phyloP scores from a whole-genome alignment of 2,329 filamentous ascomycete species.

The Fusarium napiforme region DNA sequence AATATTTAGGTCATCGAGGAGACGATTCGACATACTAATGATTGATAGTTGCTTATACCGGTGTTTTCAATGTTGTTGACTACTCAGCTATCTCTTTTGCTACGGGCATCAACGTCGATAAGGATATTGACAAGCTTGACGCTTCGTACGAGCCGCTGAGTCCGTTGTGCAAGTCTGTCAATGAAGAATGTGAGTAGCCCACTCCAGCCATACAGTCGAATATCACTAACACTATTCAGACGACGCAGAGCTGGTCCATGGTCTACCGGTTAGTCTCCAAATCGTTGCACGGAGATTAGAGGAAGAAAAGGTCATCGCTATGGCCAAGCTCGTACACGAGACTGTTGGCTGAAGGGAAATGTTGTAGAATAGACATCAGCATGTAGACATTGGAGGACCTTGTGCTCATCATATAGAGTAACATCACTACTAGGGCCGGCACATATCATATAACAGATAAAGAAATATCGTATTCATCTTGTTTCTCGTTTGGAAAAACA shows the following conservation, averaged over 20 bases:
- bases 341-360: background rate
- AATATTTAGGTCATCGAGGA: conserved; percentile 12
- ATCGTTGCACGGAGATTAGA: conserved; percentile 56
- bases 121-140: conserved; percentile 50
- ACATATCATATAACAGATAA: conserved; percentile 21
- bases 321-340: conserved; percentile 27
- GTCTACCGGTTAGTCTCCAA: conserved; percentile 57
- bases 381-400: background rate
- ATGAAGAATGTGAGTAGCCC: conserved; percentile 56
- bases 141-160: conserved; percentile 50
- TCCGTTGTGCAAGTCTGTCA: conserved; percentile 51
- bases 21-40: background rate
- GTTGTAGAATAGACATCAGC: background rate
- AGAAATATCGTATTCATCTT: conserved; percentile 42
- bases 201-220: rapidly evolving
- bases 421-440: background rate
- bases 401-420: background rate
- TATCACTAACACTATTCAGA: conserved; percentile 44
- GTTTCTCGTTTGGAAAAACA: conserved; percentile 38
- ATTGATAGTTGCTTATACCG: conserved; percentile 59
- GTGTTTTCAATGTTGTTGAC: conserved; percentile 62
- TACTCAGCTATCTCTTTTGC: conserved; percentile 61
- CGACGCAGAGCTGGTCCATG: conserved; percentile 53
- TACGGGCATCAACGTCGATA: conserved; percentile 55
- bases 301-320: conserved; percentile 54